phyloP scores from a whole-genome alignment of 805 yeast genomes.

The Yamadazyma philogaea region DNA sequence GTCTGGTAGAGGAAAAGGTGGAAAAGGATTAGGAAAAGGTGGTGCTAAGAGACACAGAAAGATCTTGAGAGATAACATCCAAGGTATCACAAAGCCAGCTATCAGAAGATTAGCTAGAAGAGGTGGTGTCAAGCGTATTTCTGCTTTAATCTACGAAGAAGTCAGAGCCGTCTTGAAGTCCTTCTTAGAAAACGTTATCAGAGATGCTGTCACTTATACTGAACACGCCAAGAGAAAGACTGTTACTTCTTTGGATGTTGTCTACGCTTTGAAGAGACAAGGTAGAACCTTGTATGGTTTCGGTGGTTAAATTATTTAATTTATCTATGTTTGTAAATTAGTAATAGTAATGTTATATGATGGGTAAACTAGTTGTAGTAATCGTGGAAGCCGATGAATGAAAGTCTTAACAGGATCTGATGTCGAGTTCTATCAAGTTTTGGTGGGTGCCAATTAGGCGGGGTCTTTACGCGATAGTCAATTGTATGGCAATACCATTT shows the following conservation, averaged over 20 bases:
- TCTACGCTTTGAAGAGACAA: slow-evolving; percentile 99
- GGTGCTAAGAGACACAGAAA: slow-evolving; percentile 99
- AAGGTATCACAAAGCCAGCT: slow-evolving; percentile 99
- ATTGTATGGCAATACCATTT: too few species aligned
- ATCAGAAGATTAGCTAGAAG: slow-evolving; percentile 99
- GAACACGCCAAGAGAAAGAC: slow-evolving; percentile 99
- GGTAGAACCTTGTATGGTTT: slow-evolving; percentile 99
- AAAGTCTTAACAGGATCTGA: too few species aligned
- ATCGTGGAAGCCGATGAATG: too few species aligned
- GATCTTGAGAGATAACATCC: slow-evolving; percentile 98
- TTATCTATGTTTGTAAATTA: slow-evolving; percentile 8
- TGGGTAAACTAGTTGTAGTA: slow-evolving; percentile 3
- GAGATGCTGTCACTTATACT: slow-evolving; percentile 99
- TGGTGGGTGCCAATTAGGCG: too few species aligned
- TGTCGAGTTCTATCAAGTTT: too few species aligned
- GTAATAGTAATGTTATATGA: slow-evolving; percentile 11
- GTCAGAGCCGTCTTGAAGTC: slow-evolving; percentile 95
- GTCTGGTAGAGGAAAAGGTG: slow-evolving; percentile 99
- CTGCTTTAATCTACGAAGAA: slow-evolving; percentile 98
- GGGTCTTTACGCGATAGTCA: too few species aligned
- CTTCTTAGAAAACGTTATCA: slow-evolving; percentile 94
- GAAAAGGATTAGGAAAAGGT: slow-evolving; percentile 99
- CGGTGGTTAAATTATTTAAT: slow-evolving; percentile 75
- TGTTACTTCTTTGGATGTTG: slow-evolving; percentile 97
- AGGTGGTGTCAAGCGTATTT: slow-evolving; percentile 99